Percentiles rank a stretch among this genome's conserved stretches.
phyloP scores from a whole-genome alignment of 2,329 filamentous ascomycete genomes.

The Aspergillus proliferans region DNA sequence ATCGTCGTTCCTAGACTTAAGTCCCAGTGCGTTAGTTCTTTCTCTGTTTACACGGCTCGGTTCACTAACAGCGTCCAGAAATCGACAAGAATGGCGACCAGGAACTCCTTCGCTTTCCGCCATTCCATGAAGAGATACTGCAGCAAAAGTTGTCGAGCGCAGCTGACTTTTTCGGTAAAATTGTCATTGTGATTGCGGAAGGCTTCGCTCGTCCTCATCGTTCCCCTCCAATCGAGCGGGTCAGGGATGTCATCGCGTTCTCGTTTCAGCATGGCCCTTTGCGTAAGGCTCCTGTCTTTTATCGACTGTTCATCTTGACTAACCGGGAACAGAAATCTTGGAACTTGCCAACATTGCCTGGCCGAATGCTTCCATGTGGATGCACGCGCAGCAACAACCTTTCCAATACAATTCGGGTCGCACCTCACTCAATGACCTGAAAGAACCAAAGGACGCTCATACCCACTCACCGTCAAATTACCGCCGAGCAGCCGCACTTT shows the following conservation, averaged over 20 bases:
- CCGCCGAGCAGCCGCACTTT: conserved; percentile 8
- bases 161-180: conserved; percentile 63
- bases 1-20: conserved; percentile 21
- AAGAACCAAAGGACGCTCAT: conserved; percentile 51
- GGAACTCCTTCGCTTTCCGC: conserved; percentile 63
- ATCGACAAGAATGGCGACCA: conserved; percentile 53
- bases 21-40: conserved; percentile 24
- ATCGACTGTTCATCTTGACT: conserved; percentile 2
- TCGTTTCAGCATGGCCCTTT: conserved; percentile 80
- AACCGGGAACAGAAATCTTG: conserved; percentile 54
- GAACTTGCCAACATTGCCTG: conserved; percentile 70
- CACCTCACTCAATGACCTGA: conserved; percentile 25
- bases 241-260: conserved; percentile 70
- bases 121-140: conserved; percentile 63
- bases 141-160: conserved; percentile 66
- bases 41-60: conserved; percentile 23
- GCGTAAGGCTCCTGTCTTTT: conserved; percentile 43
- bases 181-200: conserved; percentile 71
- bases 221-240: conserved; percentile 53
- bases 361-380: conserved; percentile 69
- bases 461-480: conserved; percentile 55
- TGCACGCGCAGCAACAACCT: conserved; percentile 36
- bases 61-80: conserved; percentile 16
- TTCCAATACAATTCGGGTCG: conserved; percentile 27
- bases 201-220: conserved; percentile 53